A percentile compares a stretch with the other conserved stretches of the same genome.
Evolutionary conservation across 2,329 filamentous ascomycete genomes (phyloP).

Genomic region (Penicillium palitans): DNA sequence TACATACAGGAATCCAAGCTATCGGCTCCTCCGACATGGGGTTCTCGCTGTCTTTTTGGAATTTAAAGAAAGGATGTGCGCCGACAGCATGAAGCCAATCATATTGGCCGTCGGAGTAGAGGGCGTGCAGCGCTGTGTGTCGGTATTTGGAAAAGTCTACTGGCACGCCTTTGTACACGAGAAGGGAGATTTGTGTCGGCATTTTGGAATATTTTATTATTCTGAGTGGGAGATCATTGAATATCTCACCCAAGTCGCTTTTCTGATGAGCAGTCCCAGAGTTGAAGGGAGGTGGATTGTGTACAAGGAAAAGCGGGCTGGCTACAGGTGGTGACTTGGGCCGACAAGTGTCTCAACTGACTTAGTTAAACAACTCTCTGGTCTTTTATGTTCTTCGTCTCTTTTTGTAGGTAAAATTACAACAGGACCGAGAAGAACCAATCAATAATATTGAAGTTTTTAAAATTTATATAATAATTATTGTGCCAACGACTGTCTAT

Average conservation of each 20-base stretch:
- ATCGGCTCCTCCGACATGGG: slow-evolving; percentile 14
- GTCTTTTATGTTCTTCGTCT: neutral
- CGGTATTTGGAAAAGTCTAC: slow-evolving; percentile 34
- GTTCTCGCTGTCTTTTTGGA: slow-evolving; percentile 13
- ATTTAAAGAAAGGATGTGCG: slow-evolving; percentile 31
- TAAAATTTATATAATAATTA: neutral
- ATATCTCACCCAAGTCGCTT: neutral
- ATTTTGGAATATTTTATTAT: slow-evolving; percentile 8
- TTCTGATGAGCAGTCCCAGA: neutral
- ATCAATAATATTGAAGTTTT: neutral
- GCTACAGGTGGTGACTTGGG: neutral
- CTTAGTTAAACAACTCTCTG: neutral
- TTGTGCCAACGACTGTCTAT: slow-evolving; percentile 42
- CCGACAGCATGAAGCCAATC: slow-evolving; percentile 29
- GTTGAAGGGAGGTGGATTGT: neutral
- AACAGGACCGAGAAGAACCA: neutral
- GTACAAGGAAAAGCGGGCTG: neutral
- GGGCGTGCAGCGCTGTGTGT: slow-evolving; percentile 32
- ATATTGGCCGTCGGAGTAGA: slow-evolving; percentile 17
- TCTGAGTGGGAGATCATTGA: neutral
- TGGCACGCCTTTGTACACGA: slow-evolving; percentile 31
- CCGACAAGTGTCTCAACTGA: neutral
- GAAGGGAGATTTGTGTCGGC: slow-evolving; percentile 25
- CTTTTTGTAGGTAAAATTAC: neutral
- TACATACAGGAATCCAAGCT: slow-evolving; percentile 21